These are phyloP conservation scores for Blyttiomyces sp. DNA, from an alignment of 371 early-diverging fungal species.

Conservation along the genomic window DNA sequence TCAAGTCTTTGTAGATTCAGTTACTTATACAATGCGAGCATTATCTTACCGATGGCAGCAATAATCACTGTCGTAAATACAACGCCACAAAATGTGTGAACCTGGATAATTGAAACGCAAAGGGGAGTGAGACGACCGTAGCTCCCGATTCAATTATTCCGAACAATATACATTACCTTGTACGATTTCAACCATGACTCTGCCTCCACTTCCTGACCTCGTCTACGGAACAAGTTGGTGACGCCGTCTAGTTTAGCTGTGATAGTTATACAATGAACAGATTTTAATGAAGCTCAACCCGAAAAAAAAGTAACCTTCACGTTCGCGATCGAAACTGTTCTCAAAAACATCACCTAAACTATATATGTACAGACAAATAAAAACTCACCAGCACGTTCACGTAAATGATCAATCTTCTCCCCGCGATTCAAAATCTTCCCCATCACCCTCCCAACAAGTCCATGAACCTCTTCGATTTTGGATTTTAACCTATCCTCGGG, in stretches of 20 bases:
- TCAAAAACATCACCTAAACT: background rate
- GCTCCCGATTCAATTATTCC: background rate
- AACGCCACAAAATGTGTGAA: slow-evolving; percentile 3
- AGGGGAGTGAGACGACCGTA: no score
- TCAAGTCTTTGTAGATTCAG: no score
- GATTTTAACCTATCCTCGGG: no score
- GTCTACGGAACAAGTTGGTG: background rate
- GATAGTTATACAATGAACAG: no score
- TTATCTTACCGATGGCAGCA: background rate
- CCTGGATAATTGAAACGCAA: background rate
- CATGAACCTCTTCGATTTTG: background rate
- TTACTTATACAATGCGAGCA: no score
- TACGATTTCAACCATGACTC: slow-evolving; percentile 3
- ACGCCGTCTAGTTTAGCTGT: background rate
- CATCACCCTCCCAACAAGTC: slow-evolving; percentile 6
- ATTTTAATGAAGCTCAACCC: no score
- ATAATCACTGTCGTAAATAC: background rate
- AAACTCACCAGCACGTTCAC: background rate
- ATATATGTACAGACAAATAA: background rate
- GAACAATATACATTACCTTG: background rate
- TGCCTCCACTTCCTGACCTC: background rate
- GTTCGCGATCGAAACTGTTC: background rate
- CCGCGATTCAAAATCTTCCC: slow-evolving; percentile 4
- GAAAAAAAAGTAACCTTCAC: no score
- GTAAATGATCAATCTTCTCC: background rate